phyloP scores from a whole-genome alignment of 176 grass and related monocot genomes.

The Hsuehochloa calcarea region DNA sequence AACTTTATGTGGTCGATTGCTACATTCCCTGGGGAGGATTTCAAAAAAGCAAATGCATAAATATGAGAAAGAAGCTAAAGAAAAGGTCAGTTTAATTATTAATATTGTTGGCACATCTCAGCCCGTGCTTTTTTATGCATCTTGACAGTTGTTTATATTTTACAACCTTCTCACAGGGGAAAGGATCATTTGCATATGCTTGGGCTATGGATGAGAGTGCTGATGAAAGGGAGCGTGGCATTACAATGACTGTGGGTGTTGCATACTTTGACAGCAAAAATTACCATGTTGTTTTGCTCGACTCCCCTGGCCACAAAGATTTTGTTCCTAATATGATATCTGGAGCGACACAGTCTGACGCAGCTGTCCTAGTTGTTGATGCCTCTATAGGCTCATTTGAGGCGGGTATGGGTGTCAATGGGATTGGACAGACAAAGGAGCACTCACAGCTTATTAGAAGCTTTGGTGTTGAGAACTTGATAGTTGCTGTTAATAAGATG shows the following conservation, averaged over 20 bases:
- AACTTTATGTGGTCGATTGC: constrained; percentile 72
- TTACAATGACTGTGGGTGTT: constrained; percentile 80
- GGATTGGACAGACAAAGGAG: constrained; percentile 79
- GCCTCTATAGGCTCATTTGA: constrained; percentile 82
- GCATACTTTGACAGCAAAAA: constrained; percentile 76
- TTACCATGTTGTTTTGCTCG: constrained; percentile 68
- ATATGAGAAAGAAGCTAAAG: constrained; percentile 90
- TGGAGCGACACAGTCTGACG: constrained; percentile 77
- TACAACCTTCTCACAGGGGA: constrained; percentile 47
- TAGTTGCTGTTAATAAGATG: constrained; percentile 92
- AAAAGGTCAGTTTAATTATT: constrained; percentile 55
- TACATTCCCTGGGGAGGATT: constrained; percentile 65
- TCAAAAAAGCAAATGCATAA: constrained; percentile 93
- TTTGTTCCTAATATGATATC: constrained; percentile 95
- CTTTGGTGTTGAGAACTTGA: constrained; percentile 85
- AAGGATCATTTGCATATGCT: constrained; percentile 89
- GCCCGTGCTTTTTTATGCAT: background rate
- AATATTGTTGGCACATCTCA: background rate
- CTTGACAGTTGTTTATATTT: background rate
- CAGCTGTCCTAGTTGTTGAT: constrained; percentile 83
- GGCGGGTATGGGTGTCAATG: constrained; percentile 74
- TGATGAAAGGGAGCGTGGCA: constrained; percentile 75
- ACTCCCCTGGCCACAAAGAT: constrained; percentile 90
- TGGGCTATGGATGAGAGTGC: constrained; percentile 84
- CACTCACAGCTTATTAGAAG: constrained; percentile 84